Evolutionary conservation across 495 filamentous ascomycete genomes (phyloP).

Genomic region (Echria macrotheca): DNA sequence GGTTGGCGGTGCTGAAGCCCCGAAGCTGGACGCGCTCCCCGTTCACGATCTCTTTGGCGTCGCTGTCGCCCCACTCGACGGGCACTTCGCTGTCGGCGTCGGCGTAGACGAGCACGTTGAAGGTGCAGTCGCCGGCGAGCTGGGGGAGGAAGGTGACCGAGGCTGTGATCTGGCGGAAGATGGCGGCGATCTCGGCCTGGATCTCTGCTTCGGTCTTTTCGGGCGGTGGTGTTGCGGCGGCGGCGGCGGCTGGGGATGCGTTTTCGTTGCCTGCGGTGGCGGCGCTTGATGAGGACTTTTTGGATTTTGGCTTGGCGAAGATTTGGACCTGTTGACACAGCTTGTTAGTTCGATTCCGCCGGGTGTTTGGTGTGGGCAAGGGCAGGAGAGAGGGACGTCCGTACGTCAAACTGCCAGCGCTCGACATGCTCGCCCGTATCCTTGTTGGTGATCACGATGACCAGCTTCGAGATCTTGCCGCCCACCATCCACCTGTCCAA

Average conservation of each 20-base stretch:
- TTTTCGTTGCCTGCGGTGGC: constrained; percentile 45
- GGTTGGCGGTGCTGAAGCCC: constrained; percentile 91
- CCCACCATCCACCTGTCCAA: constrained; percentile 93
- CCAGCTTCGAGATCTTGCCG: constrained; percentile 93
- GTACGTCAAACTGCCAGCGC: constrained; percentile 96
- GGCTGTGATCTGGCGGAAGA: constrained; percentile 96
- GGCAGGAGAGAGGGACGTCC: constrained; percentile 49
- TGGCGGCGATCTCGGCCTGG: constrained; percentile 87
- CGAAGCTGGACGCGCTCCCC: constrained; percentile 93
- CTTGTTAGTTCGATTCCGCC: constrained; percentile 7
- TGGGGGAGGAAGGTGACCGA: constrained; percentile 96
- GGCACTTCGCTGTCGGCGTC: constrained; percentile 96
- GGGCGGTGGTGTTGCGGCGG: constrained; percentile 26
- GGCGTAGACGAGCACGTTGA: constrained; percentile 97
- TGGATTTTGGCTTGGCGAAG: constrained; percentile 41
- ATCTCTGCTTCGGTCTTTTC: constrained; percentile 90
- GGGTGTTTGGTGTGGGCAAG: constrained; percentile 29
- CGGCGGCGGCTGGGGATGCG: constrained; percentile 16
- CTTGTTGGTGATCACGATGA: constrained; percentile 91
- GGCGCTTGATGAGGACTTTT: constrained; percentile 35
- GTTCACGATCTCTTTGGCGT: constrained; percentile 94
- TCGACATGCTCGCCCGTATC: constrained; percentile 95
- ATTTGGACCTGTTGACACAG: background rate
- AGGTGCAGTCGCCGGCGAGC: constrained; percentile 88
- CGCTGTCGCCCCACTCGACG: constrained; percentile 97